These are phyloP conservation scores for Phlyctochytrium arcticum DNA, from an alignment of 192 early-diverging fungal genomes.

Conservation along the genomic window DNA sequence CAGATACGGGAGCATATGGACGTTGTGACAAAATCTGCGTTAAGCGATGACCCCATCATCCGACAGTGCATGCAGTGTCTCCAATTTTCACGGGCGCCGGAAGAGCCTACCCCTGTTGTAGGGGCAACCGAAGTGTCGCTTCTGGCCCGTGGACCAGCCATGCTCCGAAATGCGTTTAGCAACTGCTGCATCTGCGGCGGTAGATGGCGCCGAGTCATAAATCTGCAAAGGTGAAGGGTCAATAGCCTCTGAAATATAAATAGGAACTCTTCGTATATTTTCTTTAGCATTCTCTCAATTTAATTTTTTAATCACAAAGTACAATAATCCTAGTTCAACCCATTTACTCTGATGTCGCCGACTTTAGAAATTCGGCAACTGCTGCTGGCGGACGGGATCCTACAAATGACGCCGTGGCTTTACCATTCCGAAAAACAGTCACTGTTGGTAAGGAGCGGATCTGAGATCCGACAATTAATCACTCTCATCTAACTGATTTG, in stretches of 20 bases:
- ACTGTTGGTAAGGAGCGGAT: conserved; percentile 74
- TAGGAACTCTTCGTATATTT: too few species aligned
- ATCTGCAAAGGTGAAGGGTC: too few species aligned
- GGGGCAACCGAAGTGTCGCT: neutral
- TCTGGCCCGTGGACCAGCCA: neutral
- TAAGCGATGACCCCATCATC: neutral
- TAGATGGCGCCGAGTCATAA: neutral
- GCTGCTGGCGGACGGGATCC: conserved; percentile 52
- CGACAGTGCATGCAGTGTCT: conserved; percentile 12
- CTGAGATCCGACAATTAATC: conserved; percentile 18
- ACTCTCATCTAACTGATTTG: too few species aligned
- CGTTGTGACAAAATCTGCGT: conserved; percentile 9
- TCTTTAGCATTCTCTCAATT: too few species aligned
- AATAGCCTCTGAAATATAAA: too few species aligned
- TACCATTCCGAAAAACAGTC: conserved; percentile 60
- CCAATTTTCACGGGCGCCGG: neutral
- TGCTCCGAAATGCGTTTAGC: neutral
- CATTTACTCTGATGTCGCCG: neutral
- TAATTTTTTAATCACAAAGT: too few species aligned
- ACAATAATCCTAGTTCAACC: too few species aligned
- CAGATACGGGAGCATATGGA: neutral
- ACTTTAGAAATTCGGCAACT: conserved; percentile 53
- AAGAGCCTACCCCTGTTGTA: too few species aligned
- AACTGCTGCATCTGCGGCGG: neutral
- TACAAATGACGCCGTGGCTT: conserved; percentile 61